Base-by-base conservation (phyloP, 257 asterid genomes). In the Primulina tabacum region DNA sequence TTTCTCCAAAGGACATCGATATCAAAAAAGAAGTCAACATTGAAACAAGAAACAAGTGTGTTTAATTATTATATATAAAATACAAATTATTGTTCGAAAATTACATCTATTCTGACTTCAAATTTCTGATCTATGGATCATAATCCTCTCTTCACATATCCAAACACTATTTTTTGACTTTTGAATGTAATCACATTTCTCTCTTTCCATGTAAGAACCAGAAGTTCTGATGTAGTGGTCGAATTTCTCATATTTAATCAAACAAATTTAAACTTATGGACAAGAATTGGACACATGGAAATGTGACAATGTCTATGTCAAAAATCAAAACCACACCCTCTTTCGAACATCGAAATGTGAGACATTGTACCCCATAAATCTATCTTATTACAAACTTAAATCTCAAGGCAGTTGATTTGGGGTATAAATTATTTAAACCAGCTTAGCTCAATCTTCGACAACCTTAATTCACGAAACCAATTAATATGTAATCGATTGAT, bases 361-460 rank as follows among this genome's bases (percentile, higher is more conserved):
- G 76, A 60, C 57, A 79, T 50, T 73, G 73, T 72, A 70, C 58
- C 78, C 82, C 77, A 74, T 62, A 37, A n/a, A n/a, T n/a, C n/a
- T n/a, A n/a, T n/a, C n/a, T n/a, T n/a, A n/a, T n/a, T n/a, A n/a
- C n/a, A n/a, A 74, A 38, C 47, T 47, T 76, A 70, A 40, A 40
- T 65, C 56, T 70, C 17, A 29, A 52, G 67, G 21, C 65, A 71
- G 52, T 71, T 56, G 6, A 59, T 37, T 37, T 70, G 69, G 61
- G 29, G 24, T 37, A 30, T 28, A 53, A 8, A 37, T 37, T 37
- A 37, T 8, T 37, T 37, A 8, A 38, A 68, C 55, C 24, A n/a
- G n/a, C n/a, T 43, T 5, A 21, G 29, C 32, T 34, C 61, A 62
- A 72, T 60, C 59, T 76, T 73, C 55, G 55, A 52, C 72, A 69